Evolutionary conservation across 2,329 filamentous ascomycete genomes (phyloP).

Genomic region (Exophiala xenobiotica): DNA sequence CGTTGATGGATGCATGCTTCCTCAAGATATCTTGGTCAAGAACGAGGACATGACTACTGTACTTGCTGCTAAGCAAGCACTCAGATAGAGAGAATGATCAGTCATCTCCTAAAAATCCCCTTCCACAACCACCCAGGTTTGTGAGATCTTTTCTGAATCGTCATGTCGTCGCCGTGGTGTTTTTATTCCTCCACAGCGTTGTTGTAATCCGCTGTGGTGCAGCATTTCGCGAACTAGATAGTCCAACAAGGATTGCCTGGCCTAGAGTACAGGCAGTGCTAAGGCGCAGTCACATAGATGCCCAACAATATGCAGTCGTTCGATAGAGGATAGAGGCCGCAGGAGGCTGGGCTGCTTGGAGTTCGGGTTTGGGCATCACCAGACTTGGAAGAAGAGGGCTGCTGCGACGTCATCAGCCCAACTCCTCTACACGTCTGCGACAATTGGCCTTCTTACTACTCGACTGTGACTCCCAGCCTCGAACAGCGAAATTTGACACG

Average conservation of each 20-base stretch:
- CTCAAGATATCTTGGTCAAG: neutral
- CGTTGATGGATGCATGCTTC: neutral
- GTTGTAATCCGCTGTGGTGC: too few relatives aligned
- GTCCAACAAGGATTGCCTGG: too few relatives aligned
- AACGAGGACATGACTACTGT: neutral
- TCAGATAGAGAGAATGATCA: too few relatives aligned
- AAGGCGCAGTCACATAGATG: too few relatives aligned
- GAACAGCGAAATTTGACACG: neutral
- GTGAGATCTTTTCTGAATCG: too few relatives aligned
- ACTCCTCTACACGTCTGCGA: neutral
- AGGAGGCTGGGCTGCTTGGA: neutral
- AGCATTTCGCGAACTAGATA: too few relatives aligned
- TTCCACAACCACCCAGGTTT: too few relatives aligned
- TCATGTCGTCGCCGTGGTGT: too few relatives aligned
- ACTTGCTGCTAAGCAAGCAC: neutral
- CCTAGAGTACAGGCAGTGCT: too few relatives aligned
- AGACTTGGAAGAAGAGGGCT: neutral
- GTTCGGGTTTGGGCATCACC: neutral
- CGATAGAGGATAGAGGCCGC: neutral
- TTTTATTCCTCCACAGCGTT: too few relatives aligned
- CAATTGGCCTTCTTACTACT: neutral
- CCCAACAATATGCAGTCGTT: too few relatives aligned
- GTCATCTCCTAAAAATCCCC: neutral
- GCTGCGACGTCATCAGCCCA: constrained; percentile 21
- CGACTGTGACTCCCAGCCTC: neutral